These are phyloP conservation scores for Gossypium lobatum DNA, from an alignment of 441 rosid species.

Conservation along the genomic window DNA sequence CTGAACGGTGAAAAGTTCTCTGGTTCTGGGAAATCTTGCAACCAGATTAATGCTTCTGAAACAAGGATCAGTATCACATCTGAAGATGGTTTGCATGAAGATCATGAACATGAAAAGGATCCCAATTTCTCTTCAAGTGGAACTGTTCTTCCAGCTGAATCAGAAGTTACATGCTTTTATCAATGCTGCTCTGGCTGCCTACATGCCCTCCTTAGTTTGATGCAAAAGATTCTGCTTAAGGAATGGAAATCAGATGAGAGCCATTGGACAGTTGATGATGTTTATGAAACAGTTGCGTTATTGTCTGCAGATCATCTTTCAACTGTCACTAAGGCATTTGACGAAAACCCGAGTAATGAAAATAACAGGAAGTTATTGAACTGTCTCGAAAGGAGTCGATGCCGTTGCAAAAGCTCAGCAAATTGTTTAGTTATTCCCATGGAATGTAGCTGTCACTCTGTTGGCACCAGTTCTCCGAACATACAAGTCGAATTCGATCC, in stretches of 20 bases:
- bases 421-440: conserved; percentile 23
- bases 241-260: conserved; percentile 37
- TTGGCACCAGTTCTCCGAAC: conserved; percentile 19
- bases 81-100: conserved; percentile 19
- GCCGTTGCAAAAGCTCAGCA: conserved; percentile 41
- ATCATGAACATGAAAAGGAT: conserved; percentile 14
- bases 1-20: conserved; percentile 11
- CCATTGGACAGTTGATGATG: conserved; percentile 44
- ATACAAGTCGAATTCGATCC: conserved; percentile 31
- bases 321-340: conserved; percentile 39
- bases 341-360: conserved; percentile 21
- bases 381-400: conserved; percentile 23
- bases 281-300: conserved; percentile 68
- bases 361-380: conserved; percentile 16
- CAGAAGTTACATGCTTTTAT: conserved; percentile 48
- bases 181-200: conserved; percentile 67
- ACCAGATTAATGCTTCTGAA: background rate
- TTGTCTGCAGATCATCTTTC: conserved; percentile 66
- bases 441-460: conserved; percentile 58
- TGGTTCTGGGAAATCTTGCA: conserved; percentile 14
- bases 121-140: conserved; percentile 18
- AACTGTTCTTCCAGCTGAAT: conserved; percentile 27
- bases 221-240: conserved; percentile 44
- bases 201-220: conserved; percentile 36
- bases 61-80: conserved; percentile 10